Evolutionary conservation across 2,329 filamentous ascomycete genomes (phyloP).

Genomic region (Tolypocladium album): DNA sequence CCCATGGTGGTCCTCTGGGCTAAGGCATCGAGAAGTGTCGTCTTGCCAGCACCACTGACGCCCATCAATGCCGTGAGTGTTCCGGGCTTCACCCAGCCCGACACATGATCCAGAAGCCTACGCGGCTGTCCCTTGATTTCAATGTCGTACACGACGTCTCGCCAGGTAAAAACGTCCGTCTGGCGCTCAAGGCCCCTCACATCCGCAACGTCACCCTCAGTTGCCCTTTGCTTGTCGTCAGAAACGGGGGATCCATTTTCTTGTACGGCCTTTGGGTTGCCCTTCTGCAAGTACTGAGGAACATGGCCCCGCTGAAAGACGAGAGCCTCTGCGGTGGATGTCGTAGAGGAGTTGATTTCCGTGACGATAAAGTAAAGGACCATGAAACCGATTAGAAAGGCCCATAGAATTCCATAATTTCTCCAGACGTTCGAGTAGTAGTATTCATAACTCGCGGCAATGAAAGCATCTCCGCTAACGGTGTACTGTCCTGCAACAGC

Average conservation of each 20-base stretch:
- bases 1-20: slow-evolving; percentile 45
- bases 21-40: slow-evolving; percentile 30
- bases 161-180: slow-evolving; percentile 64
- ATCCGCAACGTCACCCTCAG: slow-evolving; percentile 6
- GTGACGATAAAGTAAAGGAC: slow-evolving; percentile 49
- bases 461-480: slow-evolving; percentile 52
- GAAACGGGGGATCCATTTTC: slow-evolving; percentile 19
- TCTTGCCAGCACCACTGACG: slow-evolving; percentile 37
- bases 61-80: slow-evolving; percentile 73
- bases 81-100: slow-evolving; percentile 84
- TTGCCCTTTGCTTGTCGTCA: slow-evolving; percentile 4
- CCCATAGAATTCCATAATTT: slow-evolving; percentile 57
- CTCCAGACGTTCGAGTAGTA: slow-evolving; percentile 49
- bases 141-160: slow-evolving; percentile 59
- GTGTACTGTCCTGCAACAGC: slow-evolving; percentile 39
- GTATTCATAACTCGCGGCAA: slow-evolving; percentile 45
- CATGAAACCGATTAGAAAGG: slow-evolving; percentile 56
- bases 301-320: slow-evolving; percentile 51
- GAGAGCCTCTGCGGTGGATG: slow-evolving; percentile 56
- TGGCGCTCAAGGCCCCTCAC: slow-evolving; percentile 27
- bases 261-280: slow-evolving; percentile 15
- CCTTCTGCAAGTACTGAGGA: slow-evolving; percentile 27
- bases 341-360: slow-evolving; percentile 53
- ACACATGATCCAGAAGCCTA: slow-evolving; percentile 66
- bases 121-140: slow-evolving; percentile 64